These are phyloP conservation scores for Fusarium bactridioides DNA, from an alignment of 2,329 filamentous ascomycete genomes.

Conservation along the genomic window DNA sequence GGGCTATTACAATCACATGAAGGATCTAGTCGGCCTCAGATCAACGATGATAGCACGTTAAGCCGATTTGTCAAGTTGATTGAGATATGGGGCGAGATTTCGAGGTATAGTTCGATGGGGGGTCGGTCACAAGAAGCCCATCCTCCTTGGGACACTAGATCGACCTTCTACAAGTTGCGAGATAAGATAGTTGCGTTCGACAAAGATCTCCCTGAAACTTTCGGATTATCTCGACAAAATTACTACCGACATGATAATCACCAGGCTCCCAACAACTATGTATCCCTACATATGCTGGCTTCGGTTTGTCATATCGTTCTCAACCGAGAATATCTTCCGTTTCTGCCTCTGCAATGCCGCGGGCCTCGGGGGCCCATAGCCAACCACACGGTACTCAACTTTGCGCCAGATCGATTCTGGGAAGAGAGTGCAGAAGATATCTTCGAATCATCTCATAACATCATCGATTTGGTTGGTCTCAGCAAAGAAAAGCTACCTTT, in stretches of 20 bases:
- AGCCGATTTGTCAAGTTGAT: slow-evolving; percentile 65
- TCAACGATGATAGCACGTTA: slow-evolving; percentile 56
- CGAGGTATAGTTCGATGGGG: slow-evolving; percentile 61
- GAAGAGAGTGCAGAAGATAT: not conserved
- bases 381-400: not conserved
- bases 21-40: slow-evolving; percentile 32
- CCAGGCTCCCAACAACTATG: slow-evolving; percentile 41
- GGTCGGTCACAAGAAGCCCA: slow-evolving; percentile 58
- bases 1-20: slow-evolving; percentile 51
- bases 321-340: slow-evolving; percentile 1
- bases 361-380: not conserved
- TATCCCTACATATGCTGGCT: slow-evolving; percentile 5
- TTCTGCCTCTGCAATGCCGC: not conserved
- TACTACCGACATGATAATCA: slow-evolving; percentile 52
- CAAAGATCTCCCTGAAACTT: slow-evolving; percentile 60
- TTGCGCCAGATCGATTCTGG: not conserved
- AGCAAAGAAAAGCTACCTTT: slow-evolving; percentile 70
- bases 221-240: slow-evolving; percentile 59
- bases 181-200: slow-evolving; percentile 53
- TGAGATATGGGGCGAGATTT: slow-evolving; percentile 66
- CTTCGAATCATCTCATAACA: slow-evolving; percentile 63
- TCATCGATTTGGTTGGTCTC: slow-evolving; percentile 70
- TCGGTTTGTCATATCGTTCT: slow-evolving; percentile 3
- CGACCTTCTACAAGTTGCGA: slow-evolving; percentile 63
- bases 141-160: slow-evolving; percentile 67